These are phyloP conservation scores for Diospyros kaki DNA, from an alignment of 148 eudicot genomes.

Conservation along the genomic window DNA sequence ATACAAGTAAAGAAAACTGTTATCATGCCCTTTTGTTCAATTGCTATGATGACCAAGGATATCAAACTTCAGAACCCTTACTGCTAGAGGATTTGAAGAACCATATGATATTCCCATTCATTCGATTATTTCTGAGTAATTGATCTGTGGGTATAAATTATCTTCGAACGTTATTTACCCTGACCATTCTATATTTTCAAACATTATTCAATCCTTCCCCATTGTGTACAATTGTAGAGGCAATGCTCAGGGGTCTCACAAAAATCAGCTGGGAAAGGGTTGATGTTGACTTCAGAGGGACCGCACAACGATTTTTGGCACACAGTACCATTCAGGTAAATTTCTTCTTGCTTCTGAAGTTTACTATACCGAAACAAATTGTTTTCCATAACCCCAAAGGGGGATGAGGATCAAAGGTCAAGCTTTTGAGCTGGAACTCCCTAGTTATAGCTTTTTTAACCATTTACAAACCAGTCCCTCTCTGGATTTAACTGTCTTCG, in stretches of 20 bases:
- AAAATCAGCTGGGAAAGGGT: constrained; percentile 80
- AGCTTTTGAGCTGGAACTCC: background rate
- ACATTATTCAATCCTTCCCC: background rate
- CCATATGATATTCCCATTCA: background rate
- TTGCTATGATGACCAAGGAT: background rate
- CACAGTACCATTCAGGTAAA: constrained; percentile 87
- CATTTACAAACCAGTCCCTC: no score
- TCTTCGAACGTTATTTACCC: background rate
- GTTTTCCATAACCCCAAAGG: background rate
- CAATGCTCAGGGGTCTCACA: constrained; percentile 66
- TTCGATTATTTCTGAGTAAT: background rate
- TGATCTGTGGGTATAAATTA: background rate
- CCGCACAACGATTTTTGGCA: constrained; percentile 64
- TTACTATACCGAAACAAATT: background rate
- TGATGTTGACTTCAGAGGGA: constrained; percentile 79
- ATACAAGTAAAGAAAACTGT: background rate
- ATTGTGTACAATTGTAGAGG: constrained; percentile 32
- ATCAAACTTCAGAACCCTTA: background rate
- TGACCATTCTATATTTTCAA: background rate
- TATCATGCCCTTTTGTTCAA: background rate
- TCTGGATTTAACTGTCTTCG: no score
- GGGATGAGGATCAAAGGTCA: background rate
- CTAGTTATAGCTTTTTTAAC: no score
- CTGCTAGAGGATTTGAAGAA: background rate
- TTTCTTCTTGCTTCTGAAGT: background rate